Conservation (phyloP, 1,284 basidiomycete species). For the Tremellales sp. region DNA sequence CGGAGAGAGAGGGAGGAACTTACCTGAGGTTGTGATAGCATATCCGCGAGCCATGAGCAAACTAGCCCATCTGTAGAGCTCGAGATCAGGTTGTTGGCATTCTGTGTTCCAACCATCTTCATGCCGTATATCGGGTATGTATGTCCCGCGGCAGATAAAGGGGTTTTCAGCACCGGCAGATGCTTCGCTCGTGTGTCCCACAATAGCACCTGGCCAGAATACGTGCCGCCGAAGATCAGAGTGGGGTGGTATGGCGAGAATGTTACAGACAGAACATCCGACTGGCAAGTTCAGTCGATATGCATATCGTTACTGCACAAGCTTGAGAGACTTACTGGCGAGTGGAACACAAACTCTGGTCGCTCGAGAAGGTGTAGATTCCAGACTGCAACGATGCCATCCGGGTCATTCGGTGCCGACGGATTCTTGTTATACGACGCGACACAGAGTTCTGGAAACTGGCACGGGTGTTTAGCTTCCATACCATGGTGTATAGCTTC, state of each 20-base stretch:
- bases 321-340: slow-evolving; percentile 60
- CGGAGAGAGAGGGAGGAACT: slow-evolving; percentile 6
- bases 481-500: too few species aligned
- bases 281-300: slow-evolving; percentile 54
- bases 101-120: slow-evolving; percentile 95
- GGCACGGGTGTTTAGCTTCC: slow-evolving; percentile 2
- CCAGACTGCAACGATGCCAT: slow-evolving; percentile 96
- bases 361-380: slow-evolving; percentile 90
- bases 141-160: slow-evolving; percentile 88
- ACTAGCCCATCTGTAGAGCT: slow-evolving; percentile 94
- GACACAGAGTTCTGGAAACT: slow-evolving; percentile 93
- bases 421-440: slow-evolving; percentile 97
- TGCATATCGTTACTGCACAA: background rate
- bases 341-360: slow-evolving; percentile 97
- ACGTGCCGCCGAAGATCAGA: slow-evolving; percentile 93
- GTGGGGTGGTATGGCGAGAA: slow-evolving; percentile 99
- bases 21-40: slow-evolving; percentile 94
- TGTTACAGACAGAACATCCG: slow-evolving; percentile 90
- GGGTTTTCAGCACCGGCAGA: slow-evolving; percentile 92
- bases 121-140: slow-evolving; percentile 98
- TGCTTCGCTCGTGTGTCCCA: slow-evolving; percentile 99
- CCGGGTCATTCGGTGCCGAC: slow-evolving; percentile 83
- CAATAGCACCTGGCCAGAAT: slow-evolving; percentile 93
- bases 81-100: slow-evolving; percentile 94
- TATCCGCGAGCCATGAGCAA: slow-evolving; percentile 96